Conservation (phyloP, 768 basidiomycete genomes). For the Arthromyces matolae region DNA sequence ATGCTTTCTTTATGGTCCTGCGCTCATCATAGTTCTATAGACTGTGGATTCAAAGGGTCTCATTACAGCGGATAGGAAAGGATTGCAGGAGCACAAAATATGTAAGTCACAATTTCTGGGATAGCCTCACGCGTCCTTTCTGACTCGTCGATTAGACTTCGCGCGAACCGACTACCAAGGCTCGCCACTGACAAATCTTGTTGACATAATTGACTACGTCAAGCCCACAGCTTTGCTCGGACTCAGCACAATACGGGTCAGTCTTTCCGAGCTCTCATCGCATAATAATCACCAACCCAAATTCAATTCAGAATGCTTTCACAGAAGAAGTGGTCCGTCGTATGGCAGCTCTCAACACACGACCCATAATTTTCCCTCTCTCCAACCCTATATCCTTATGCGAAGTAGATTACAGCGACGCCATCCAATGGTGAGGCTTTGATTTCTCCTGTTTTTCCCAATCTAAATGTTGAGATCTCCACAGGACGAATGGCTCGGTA, state of each 20-base stretch:
- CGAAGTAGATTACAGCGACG: constrained; percentile 60
- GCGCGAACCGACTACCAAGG: constrained; percentile 69
- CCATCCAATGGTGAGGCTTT: constrained; percentile 47
- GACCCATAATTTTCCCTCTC: constrained; percentile 80
- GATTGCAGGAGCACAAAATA: constrained; percentile 70
- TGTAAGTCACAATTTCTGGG: constrained; percentile 37
- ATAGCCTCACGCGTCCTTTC: constrained; percentile 16
- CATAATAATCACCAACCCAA: constrained; percentile 24
- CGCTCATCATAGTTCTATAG: constrained; percentile 26
- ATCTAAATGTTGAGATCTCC: background rate
- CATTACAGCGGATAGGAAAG: constrained; percentile 64
- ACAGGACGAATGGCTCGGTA: constrained; percentile 59
- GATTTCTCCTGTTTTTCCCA: background rate
- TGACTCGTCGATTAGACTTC: constrained; percentile 55
- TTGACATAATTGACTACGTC: constrained; percentile 67
- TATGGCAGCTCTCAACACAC: constrained; percentile 61
- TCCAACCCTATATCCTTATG: constrained; percentile 66
- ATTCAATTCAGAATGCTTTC: constrained; percentile 49
- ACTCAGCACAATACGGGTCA: constrained; percentile 54
- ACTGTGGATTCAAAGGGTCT: constrained; percentile 78
- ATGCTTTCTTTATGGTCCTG: background rate
- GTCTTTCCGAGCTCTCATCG: background rate
- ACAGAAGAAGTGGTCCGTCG: constrained; percentile 54
- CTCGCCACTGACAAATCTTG: constrained; percentile 53
- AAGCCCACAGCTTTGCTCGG: constrained; percentile 78